Evolutionary conservation across 2,329 filamentous ascomycete genomes (phyloP), one percentile per base, ranked within the genome.

Genomic region (Pseudopyricularia cyperi): DNA sequence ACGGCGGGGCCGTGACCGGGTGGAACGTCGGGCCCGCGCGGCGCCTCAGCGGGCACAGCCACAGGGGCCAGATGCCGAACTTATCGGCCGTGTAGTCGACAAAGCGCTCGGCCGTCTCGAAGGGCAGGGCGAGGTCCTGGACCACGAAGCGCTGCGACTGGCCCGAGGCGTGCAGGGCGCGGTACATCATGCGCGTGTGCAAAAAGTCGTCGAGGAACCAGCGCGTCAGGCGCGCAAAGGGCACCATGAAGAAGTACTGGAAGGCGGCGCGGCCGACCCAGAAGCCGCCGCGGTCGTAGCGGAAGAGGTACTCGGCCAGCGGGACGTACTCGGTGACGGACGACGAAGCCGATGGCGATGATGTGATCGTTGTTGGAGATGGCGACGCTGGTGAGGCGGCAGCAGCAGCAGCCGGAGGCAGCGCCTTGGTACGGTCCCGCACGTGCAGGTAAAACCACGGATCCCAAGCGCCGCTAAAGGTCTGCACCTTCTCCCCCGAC

Each of bases 371-470:
- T 11, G 33, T 22, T 22, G 63, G 57, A 15, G 59, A 52, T 7
- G 60, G 52, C 55, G 57, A 2, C 61, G 58, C 14, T 49, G 65
- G 48, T 57, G 61, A 32, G 11, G 58, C 26, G 30, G 57, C 46
- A n/a, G 49, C 17, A 17, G 35, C 7, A 15, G 54, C 52, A 14
- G 54, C 62, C 50, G 62, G 62, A 3, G 62, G 56, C 5, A 62
- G 55, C 32, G 51, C 53, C 57, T 58, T 59, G 14, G 68, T 75
- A 54, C 63, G 63, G 37, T 76, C 68, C 59, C 76, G 68, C 17
- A 78, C 85, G 61, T 89, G 85, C 54, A 89, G 71, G 62, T 88
- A 89, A 65, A 82, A 88, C 86, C 86, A 89, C 2, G 84, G 82
- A 60, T 90, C 85, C 58, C 71, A 70, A 4, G 81, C 71, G 30